phyloP scores from a whole-genome alignment of 2,329 filamentous ascomycete species.

The Pyrenophora teres region DNA sequence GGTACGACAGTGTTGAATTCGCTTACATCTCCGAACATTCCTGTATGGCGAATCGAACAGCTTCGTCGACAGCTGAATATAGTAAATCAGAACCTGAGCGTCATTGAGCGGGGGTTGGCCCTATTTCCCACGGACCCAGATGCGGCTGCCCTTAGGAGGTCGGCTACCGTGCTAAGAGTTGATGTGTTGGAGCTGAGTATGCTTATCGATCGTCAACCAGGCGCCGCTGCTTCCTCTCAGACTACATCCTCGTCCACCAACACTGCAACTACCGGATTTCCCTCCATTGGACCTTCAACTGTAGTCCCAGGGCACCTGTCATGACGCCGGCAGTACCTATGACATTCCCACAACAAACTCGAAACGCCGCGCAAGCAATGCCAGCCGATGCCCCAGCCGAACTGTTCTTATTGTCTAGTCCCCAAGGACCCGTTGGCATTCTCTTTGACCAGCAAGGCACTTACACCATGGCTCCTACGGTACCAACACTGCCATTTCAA shows the following conservation, averaged over 20 bases:
- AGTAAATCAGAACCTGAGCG: constrained; percentile 31
- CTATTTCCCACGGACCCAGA: constrained; percentile 36
- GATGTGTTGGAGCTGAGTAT: constrained; percentile 31
- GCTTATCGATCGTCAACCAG: constrained; percentile 24
- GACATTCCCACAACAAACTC: constrained; percentile 12
- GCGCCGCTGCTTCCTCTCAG: neutral
- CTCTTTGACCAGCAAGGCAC: constrained; percentile 44
- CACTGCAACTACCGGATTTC: neutral
- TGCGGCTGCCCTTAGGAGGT: constrained; percentile 35
- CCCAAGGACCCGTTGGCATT: constrained; percentile 44
- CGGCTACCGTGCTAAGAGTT: constrained; percentile 32
- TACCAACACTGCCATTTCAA: constrained; percentile 34
- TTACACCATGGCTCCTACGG: constrained; percentile 41
- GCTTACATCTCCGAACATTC: constrained; percentile 10
- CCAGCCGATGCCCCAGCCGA: constrained; percentile 30
- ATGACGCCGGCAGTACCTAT: constrained; percentile 8
- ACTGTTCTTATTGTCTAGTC: constrained; percentile 44
- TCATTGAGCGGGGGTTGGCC: constrained; percentile 35
- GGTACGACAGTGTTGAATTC: neutral
- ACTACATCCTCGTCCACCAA: neutral
- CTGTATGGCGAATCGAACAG: constrained; percentile 37
- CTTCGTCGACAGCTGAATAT: constrained; percentile 34
- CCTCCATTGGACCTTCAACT: neutral
- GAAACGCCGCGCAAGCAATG: constrained; percentile 11
- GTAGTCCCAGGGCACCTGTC: constrained; percentile 3